These are phyloP conservation scores for Neoboletus subvelutipes DNA, from an alignment of 768 basidiomycete genomes.

Conservation along the genomic window DNA sequence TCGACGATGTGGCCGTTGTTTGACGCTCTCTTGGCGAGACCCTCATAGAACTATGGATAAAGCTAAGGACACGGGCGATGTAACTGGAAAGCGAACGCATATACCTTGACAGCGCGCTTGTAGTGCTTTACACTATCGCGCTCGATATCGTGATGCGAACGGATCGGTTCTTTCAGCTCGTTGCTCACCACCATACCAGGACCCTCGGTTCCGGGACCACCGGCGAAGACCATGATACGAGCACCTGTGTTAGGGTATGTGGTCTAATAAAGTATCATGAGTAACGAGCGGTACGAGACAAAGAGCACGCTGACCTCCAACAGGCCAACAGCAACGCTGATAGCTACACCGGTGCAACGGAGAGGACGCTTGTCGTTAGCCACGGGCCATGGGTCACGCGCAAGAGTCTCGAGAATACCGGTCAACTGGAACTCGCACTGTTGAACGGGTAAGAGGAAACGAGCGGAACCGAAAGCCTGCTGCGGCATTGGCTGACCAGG, in stretches of 20 bases:
- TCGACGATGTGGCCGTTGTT: constrained; percentile 95
- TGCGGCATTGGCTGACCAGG: constrained; percentile 81
- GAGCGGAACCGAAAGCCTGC: constrained; percentile 78
- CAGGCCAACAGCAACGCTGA: constrained; percentile 90
- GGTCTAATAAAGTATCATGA: constrained; percentile 40
- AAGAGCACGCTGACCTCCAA: constrained; percentile 59
- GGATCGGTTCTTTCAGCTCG: constrained; percentile 95
- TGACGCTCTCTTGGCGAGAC: constrained; percentile 86
- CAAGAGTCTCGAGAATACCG: constrained; percentile 82
- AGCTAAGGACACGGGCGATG: constrained; percentile 1
- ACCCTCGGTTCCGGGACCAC: constrained; percentile 94
- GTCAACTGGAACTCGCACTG: constrained; percentile 97
- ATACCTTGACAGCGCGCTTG: constrained; percentile 93
- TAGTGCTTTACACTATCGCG: constrained; percentile 95
- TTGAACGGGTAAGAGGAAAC: constrained; percentile 88
- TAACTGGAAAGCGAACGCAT: constrained; percentile 10
- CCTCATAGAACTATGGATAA: constrained; percentile 85
- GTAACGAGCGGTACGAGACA: not conserved
- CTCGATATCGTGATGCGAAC: constrained; percentile 98
- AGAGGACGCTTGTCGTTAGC: constrained; percentile 91
- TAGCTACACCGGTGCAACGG: constrained; percentile 92
- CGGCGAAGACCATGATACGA: constrained; percentile 93
- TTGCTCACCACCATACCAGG: constrained; percentile 96
- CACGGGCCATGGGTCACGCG: constrained; percentile 96
- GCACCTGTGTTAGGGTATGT: constrained; percentile 96